Percentiles rank a stretch among this genome's conserved stretches.
Conservation (phyloP, 441 rosid species). For the Pelargonium exstipulatum region DNA sequence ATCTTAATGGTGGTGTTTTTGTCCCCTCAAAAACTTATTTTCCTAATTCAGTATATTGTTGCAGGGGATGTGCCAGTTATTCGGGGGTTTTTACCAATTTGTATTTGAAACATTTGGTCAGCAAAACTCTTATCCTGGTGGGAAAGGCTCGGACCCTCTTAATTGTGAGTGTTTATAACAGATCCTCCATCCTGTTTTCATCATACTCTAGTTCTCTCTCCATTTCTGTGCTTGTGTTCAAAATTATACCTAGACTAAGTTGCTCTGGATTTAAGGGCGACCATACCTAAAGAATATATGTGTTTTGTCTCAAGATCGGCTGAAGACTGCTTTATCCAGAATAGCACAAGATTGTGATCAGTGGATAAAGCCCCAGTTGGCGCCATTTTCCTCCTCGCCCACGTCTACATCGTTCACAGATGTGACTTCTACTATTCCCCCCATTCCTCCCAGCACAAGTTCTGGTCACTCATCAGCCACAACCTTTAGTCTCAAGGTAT, state of each 20-base stretch:
- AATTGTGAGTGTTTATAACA: conserved; percentile 54
- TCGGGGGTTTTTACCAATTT: conserved; percentile 70
- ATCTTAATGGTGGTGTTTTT: conserved; percentile 22
- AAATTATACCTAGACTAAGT: conserved; percentile 9
- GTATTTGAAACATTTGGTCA: conserved; percentile 76
- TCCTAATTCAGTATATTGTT: conserved; percentile 56
- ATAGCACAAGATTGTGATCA: conserved; percentile 89
- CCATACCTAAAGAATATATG: conserved; percentile 6
- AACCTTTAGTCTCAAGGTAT: conserved; percentile 87
- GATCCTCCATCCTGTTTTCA: conserved; percentile 8
- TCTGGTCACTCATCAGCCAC: conserved; percentile 41
- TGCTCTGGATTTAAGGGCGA: conserved; percentile 8
- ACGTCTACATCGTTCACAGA: conserved; percentile 48
- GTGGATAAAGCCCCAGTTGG: conserved; percentile 66
- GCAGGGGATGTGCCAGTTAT: conserved; percentile 98
- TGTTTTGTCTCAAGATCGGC: conserved; percentile 54
- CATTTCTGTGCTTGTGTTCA: conserved; percentile 11
- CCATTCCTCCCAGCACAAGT: conserved; percentile 45
- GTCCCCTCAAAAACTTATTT: conserved; percentile 33
- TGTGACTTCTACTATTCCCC: conserved; percentile 56
- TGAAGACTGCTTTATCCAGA: conserved; percentile 70
- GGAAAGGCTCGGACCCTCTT: conserved; percentile 51
- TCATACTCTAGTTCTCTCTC: conserved; percentile 13
- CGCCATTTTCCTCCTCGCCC: conserved; percentile 46
- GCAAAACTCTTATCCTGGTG: no score